Percentiles rank a stretch among this genome's conserved stretches.
Conservation (phyloP, 148 eudicot genomes). For the Chenopodium formosanum region DNA sequence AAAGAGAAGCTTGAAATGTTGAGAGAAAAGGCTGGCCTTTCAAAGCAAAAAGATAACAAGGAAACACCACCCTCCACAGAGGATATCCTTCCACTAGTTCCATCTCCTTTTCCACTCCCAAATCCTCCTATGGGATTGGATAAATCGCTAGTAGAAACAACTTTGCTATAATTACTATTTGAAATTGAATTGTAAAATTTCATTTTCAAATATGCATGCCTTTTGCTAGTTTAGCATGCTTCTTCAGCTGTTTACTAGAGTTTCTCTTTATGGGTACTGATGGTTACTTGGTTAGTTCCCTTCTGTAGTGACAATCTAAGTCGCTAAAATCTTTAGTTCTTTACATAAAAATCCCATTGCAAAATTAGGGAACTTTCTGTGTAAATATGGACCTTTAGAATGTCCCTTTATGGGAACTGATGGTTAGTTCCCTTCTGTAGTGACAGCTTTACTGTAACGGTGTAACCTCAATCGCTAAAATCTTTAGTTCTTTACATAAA, state of each 20-base stretch:
- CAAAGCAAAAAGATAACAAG: slow-evolving; percentile 34
- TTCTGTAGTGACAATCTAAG: background rate
- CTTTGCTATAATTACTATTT: slow-evolving; percentile 7
- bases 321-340: background rate
- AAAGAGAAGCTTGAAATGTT: slow-evolving; percentile 46
- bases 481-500: background rate
- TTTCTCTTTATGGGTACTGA: background rate
- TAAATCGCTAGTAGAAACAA: slow-evolving; percentile 24
- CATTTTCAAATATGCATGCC: background rate
- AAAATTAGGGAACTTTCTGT: too few relatives aligned
- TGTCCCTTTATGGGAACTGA: background rate
- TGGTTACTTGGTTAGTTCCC: background rate
- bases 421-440: background rate
- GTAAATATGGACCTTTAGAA: background rate
- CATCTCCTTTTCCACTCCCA: slow-evolving; percentile 38
- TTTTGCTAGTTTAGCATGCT: background rate
- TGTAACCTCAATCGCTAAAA: background rate
- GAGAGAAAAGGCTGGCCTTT: slow-evolving; percentile 45
- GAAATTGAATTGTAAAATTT: background rate
- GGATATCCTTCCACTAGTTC: slow-evolving; percentile 21
- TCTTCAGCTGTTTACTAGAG: background rate
- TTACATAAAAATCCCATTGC: background rate
- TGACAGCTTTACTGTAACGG: background rate
- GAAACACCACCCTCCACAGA: slow-evolving; percentile 28
- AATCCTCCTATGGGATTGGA: slow-evolving; percentile 16